A percentile compares a stretch with the other conserved stretches of the same genome.
phyloP scores from a whole-genome alignment of 2,329 filamentous ascomycete genomes.

The Fusarium sp. region DNA sequence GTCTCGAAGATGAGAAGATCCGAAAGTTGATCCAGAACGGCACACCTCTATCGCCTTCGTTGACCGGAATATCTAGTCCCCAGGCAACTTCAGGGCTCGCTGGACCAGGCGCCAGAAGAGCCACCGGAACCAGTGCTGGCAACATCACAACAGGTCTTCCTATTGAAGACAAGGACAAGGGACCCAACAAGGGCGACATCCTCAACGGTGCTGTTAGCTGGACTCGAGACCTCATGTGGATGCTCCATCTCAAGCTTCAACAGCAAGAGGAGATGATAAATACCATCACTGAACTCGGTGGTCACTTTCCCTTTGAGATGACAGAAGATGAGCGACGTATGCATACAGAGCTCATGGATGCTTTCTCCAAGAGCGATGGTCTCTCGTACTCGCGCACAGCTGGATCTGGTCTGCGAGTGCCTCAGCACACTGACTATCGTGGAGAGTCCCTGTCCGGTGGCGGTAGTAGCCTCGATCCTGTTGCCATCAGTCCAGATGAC shows the following conservation, averaged over 20 bases:
- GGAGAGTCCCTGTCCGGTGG: slow-evolving; percentile 76
- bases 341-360: slow-evolving; percentile 91
- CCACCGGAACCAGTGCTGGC: slow-evolving; percentile 73
- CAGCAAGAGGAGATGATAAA: slow-evolving; percentile 90
- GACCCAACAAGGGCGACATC: slow-evolving; percentile 98
- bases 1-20: slow-evolving; percentile 96
- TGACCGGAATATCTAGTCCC: slow-evolving; percentile 75
- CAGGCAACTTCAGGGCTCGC: slow-evolving; percentile 88
- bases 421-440: slow-evolving; percentile 90
- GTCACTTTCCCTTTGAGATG: slow-evolving; percentile 80
- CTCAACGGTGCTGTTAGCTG: slow-evolving; percentile 96
- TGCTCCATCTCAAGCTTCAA: slow-evolving; percentile 87
- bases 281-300: slow-evolving; percentile 76
- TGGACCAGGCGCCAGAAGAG: slow-evolving; percentile 83
- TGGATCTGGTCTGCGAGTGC: slow-evolving; percentile 88
- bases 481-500: slow-evolving; percentile 55
- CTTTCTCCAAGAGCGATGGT: slow-evolving; percentile 83
- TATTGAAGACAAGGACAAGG: slow-evolving; percentile 97
- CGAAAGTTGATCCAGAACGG: slow-evolving; percentile 95
- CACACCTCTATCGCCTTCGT: slow-evolving; percentile 85
- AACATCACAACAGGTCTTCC: slow-evolving; percentile 94
- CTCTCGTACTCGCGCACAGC: slow-evolving; percentile 87
- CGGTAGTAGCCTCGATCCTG: slow-evolving; percentile 51
- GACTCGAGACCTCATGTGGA: slow-evolving; percentile 98
- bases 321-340: slow-evolving; percentile 95